These are phyloP conservation scores for Acidiella bohemica DNA, from an alignment of 495 filamentous ascomycete species.

Conservation along the genomic window DNA sequence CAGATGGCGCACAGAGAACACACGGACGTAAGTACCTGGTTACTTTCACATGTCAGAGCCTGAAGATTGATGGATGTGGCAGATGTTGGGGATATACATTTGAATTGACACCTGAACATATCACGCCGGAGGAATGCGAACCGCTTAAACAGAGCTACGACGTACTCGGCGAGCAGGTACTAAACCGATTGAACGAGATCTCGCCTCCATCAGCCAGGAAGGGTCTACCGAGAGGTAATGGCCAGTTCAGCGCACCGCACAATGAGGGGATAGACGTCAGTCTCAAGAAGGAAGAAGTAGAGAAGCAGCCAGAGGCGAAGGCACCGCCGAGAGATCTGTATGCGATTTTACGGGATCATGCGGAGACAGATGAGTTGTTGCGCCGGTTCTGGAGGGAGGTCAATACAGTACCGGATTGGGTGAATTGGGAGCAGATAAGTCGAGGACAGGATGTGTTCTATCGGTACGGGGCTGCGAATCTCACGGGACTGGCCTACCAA, in stretches of 20 bases:
- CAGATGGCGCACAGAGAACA: conserved; percentile 23
- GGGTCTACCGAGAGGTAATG: conserved; percentile 24
- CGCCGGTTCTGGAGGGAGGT: conserved; percentile 51
- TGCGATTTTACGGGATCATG: conserved; percentile 44
- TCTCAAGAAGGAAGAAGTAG: background rate
- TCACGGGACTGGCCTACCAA: conserved; percentile 51
- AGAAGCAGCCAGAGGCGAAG: conserved; percentile 12
- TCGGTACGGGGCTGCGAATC: conserved; percentile 52
- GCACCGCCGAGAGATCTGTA: conserved; percentile 42
- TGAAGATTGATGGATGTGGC: background rate
- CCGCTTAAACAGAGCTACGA: conserved; percentile 54
- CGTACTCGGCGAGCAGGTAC: conserved; percentile 48
- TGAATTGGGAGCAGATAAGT: conserved; percentile 67
- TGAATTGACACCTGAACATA: conserved; percentile 53
- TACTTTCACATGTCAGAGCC: conserved; percentile 2
- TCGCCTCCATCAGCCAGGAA: conserved; percentile 29
- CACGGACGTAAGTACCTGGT: conserved; percentile 22
- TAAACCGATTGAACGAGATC: conserved; percentile 46
- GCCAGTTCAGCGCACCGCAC: conserved; percentile 10
- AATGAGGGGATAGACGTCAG: background rate
- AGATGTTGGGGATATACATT: conserved; percentile 57
- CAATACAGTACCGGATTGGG: conserved; percentile 61
- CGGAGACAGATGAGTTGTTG: conserved; percentile 42
- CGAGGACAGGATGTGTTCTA: conserved; percentile 47
- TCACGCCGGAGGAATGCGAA: conserved; percentile 45